Evolutionary conservation across 345 rosid species (phyloP), one percentile per base, ranked within the genome.

Genomic region (Eucalyptus grandis): DNA sequence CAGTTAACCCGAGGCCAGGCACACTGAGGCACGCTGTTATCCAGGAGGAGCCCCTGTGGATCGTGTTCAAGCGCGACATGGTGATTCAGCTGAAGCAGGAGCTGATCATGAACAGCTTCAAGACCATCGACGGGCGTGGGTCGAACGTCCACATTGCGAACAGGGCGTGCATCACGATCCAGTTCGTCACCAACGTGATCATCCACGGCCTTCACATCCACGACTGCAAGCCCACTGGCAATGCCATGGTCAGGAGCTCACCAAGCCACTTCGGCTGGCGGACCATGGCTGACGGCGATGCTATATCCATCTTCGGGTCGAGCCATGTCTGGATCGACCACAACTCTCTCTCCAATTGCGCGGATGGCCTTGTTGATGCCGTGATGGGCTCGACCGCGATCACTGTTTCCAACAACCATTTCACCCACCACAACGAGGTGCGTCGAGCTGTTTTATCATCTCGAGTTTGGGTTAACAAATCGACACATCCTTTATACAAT

Each of bases 331-430:
- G 99, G 99, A 90, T 97, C 80, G 99, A 97, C 92, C 99, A 97
- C 91, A 96, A 96, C 91, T 96, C 99, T 19, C 98, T 97, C 46
- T 97, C 99, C 81, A 93, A 94, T 88, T 97, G 99, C 65, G 99
- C 98, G 34, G 99, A 97, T 92, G 99, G 99, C 62, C 98, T 97
- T 65, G 96, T 97, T 90, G 99, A 97, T 91, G 99, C 99, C 88
- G 94, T 97, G 92, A 96, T 96, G 98, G 99, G 98, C 54, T 97
- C 99, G 49, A 97, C 98, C 50, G 97, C 98, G 86, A 95, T 97
- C 77, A 97, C 99, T 50, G 91, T 97, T 89, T 95, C 99, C 87
- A 97, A 97, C 92, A 97, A 97, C 91, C 96, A 97, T 92, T 53
- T 97, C 30, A 94, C 98, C 81, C 97, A 97, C 95, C 99, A 97